phyloP scores from a whole-genome alignment of 306 rosid genomes.

The Begonia loranthoides region DNA sequence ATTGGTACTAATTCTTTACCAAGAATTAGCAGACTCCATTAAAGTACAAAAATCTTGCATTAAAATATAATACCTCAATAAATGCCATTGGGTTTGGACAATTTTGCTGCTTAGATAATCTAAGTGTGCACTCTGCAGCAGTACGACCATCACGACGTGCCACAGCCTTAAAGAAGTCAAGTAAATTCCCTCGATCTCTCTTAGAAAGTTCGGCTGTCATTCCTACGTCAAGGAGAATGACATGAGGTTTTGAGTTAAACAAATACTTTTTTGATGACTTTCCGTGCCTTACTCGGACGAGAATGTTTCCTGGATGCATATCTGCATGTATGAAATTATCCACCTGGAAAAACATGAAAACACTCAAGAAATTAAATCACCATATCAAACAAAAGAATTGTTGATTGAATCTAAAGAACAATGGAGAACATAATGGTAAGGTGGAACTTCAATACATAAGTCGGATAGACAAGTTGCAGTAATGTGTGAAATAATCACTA shows the following conservation, averaged over 20 bases:
- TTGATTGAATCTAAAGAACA: no score
- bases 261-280: slow-evolving; percentile 27
- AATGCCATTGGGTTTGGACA: slow-evolving; percentile 73
- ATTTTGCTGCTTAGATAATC: slow-evolving; percentile 47
- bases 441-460: not conserved
- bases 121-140: slow-evolving; percentile 69
- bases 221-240: slow-evolving; percentile 80
- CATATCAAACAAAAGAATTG: no score
- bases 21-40: no score
- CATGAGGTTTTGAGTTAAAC: slow-evolving; percentile 60
- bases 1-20: no score
- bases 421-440: no score
- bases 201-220: slow-evolving; percentile 64
- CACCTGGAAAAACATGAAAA: slow-evolving; percentile 32
- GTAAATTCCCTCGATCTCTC: slow-evolving; percentile 31
- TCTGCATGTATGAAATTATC: slow-evolving; percentile 85
- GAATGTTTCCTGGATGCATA: slow-evolving; percentile 90
- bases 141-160: slow-evolving; percentile 52
- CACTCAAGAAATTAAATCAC: not conserved
- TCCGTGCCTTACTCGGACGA: slow-evolving; percentile 34
- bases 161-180: slow-evolving; percentile 64
- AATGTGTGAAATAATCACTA: not conserved
- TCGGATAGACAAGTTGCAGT: slow-evolving; percentile 4
- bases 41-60: no score
- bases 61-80: slow-evolving; percentile 32